phyloP scores from a whole-genome alignment of 371 early-diverging fungal genomes.

The Amoeboaphelidium protococcarum region DNA sequence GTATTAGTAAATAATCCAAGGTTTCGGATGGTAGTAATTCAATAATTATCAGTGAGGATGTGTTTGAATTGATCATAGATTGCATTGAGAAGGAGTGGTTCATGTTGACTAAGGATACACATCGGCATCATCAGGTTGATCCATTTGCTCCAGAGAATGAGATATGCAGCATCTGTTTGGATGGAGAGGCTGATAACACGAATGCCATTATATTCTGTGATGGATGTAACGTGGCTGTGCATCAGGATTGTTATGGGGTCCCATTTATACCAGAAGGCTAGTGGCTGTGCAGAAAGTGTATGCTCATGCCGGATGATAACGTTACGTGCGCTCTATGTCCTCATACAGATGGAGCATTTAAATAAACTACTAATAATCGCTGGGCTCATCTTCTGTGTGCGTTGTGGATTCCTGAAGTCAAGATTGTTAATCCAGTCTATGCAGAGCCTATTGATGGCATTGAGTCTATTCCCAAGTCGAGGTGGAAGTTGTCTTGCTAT shows the following conservation, averaged over 20 bases:
- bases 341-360: constrained; percentile 81
- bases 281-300: constrained; percentile 94
- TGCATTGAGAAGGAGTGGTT: neutral
- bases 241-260: constrained; percentile 98
- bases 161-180: constrained; percentile 77
- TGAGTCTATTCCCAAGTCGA: constrained; percentile 53
- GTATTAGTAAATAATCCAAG: too few relatives aligned
- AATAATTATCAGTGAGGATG: too few relatives aligned
- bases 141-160: too few relatives aligned
- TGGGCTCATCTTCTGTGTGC: constrained; percentile 95
- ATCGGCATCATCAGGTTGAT: too few relatives aligned
- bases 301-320: constrained; percentile 67
- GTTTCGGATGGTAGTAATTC: too few relatives aligned
- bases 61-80: neutral
- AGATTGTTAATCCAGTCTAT: constrained; percentile 58
- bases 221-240: constrained; percentile 94
- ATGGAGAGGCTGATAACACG: constrained; percentile 81
- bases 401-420: constrained; percentile 84
- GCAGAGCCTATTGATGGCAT: constrained; percentile 93
- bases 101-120: constrained; percentile 1
- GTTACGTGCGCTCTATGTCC: constrained; percentile 83
- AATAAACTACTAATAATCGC: constrained; percentile 62
- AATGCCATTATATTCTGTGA: constrained; percentile 98
- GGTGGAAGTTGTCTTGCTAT: constrained; percentile 65
- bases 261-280: constrained; percentile 96